Conservation (phyloP, 2,329 filamentous ascomycete species). For the Setomelanomma holmii region DNA sequence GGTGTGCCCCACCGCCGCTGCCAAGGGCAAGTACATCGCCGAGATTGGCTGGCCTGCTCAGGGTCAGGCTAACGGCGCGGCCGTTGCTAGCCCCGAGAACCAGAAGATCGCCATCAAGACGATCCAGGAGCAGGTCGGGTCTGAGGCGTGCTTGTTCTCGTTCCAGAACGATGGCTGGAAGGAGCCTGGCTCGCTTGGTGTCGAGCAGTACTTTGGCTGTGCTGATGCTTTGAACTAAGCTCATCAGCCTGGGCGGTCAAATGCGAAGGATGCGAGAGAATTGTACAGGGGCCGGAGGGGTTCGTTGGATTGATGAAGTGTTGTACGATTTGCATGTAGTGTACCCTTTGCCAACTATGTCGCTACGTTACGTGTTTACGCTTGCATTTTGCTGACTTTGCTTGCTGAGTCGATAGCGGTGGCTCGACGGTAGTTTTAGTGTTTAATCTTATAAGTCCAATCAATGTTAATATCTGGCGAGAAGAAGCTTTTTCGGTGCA, state of each 20-base stretch:
- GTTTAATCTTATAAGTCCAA: slow-evolving; percentile 4
- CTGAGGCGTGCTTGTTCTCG: slow-evolving; percentile 80
- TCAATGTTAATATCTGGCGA: slow-evolving; percentile 1
- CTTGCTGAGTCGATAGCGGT: neutral
- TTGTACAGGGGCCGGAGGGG: neutral
- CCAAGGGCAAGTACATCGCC: slow-evolving; percentile 76
- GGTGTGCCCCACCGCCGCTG: slow-evolving; percentile 67
- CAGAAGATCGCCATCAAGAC: slow-evolving; percentile 76
- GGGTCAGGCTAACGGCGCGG: slow-evolving; percentile 73
- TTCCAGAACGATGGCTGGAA: slow-evolving; percentile 86
- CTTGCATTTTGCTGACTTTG: slow-evolving; percentile 8
- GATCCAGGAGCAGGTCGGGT: slow-evolving; percentile 71
- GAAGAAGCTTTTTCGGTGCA: neutral
- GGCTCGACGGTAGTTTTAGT: slow-evolving; percentile 7
- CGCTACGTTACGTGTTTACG: slow-evolving; percentile 20
- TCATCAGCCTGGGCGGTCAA: neutral
- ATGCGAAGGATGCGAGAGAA: neutral
- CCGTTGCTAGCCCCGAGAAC: slow-evolving; percentile 70
- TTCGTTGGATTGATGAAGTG: neutral
- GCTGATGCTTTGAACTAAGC: slow-evolving; percentile 53
- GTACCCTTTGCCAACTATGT: slow-evolving; percentile 8
- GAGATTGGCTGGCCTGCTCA: slow-evolving; percentile 88
- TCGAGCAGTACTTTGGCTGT: slow-evolving; percentile 84
- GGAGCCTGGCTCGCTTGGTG: slow-evolving; percentile 68
- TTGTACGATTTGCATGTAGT: slow-evolving; percentile 14